Evolutionary conservation across 306 rosid genomes (phyloP).

Genomic region (Trifolium subterraneum): DNA sequence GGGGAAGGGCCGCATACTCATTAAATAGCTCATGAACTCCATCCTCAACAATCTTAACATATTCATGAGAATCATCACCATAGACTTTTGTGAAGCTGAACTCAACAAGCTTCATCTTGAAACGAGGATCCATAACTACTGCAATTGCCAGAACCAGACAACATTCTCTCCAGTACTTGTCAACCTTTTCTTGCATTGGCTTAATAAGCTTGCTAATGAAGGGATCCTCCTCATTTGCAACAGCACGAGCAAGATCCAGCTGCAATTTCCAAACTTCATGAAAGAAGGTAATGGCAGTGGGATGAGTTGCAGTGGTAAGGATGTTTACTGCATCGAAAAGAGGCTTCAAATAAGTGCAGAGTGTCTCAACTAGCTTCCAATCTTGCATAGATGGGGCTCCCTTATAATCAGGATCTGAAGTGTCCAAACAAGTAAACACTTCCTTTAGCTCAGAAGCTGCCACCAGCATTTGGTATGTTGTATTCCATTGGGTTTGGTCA

Average conservation of each 20-base stretch:
- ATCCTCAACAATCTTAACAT: constrained; percentile 79
- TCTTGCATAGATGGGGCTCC: constrained; percentile 79
- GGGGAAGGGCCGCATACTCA: constrained; percentile 79
- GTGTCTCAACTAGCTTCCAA: constrained; percentile 80
- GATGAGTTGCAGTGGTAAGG: constrained; percentile 65
- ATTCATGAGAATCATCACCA: constrained; percentile 73
- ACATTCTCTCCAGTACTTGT: constrained; percentile 84
- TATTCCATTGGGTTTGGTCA: constrained; percentile 81
- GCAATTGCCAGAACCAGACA: constrained; percentile 84
- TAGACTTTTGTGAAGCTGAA: constrained; percentile 84
- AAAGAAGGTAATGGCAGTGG: constrained; percentile 73
- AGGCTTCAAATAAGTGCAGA: constrained; percentile 75
- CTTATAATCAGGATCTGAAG: constrained; percentile 84
- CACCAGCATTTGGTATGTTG: constrained; percentile 91
- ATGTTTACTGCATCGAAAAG: constrained; percentile 75
- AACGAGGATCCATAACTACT: constrained; percentile 94
- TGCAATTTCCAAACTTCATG: constrained; percentile 96
- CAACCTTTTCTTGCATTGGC: constrained; percentile 67
- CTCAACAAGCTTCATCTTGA: constrained; percentile 97
- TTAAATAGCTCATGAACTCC: constrained; percentile 90
- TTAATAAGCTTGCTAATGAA: constrained; percentile 57
- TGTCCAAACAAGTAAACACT: constrained; percentile 85
- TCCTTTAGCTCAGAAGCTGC: constrained; percentile 82
- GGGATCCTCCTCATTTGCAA: constrained; percentile 71
- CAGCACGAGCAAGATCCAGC: constrained; percentile 67